Percentiles rank a stretch among this genome's conserved stretches.
Evolutionary conservation across 2,329 filamentous ascomycete species (phyloP).

Genomic region (Verticillium zaregamsianum): DNA sequence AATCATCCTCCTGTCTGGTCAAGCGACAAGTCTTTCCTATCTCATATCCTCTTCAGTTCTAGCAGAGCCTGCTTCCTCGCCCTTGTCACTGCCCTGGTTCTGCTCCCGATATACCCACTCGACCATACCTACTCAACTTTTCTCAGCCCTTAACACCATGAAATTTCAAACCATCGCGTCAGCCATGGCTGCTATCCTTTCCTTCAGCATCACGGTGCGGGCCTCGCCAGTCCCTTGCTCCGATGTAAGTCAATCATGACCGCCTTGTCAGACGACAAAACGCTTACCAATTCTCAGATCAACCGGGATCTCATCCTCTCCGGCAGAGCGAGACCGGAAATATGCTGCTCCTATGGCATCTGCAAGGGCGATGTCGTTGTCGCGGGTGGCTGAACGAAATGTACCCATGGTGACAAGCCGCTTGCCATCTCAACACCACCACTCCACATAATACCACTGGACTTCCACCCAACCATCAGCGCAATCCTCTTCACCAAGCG

Average conservation of each 20-base stretch:
- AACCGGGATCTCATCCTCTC: constrained; percentile 41
- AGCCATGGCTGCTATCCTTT: constrained; percentile 12
- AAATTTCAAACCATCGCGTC: constrained; percentile 17
- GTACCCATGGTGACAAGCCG: not conserved
- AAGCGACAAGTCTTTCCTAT: too few relatives aligned
- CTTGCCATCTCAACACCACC: not conserved
- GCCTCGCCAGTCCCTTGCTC: constrained; percentile 33
- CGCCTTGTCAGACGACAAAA: not conserved
- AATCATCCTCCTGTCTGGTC: too few relatives aligned
- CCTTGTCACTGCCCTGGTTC: too few relatives aligned
- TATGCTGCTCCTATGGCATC: constrained; percentile 49
- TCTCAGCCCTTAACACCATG: constrained; percentile 14
- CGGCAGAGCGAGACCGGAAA: constrained; percentile 41
- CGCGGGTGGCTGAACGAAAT: constrained; percentile 32
- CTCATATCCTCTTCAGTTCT: too few relatives aligned
- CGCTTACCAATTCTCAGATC: constrained; percentile 16
- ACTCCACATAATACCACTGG: too few relatives aligned
- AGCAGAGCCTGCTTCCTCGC: too few relatives aligned
- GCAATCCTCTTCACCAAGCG: too few relatives aligned
- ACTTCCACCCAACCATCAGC: too few relatives aligned
- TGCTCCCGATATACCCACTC: too few relatives aligned
- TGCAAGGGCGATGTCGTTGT: constrained; percentile 48
- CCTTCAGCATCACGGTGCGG: constrained; percentile 18
- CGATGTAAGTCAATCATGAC: constrained; percentile 25
- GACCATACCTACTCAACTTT: too few relatives aligned